Percentiles rank a stretch among this genome's conserved stretches.
Conservation (phyloP, 2,329 filamentous ascomycete genomes). For the Talaromyces sp. region DNA sequence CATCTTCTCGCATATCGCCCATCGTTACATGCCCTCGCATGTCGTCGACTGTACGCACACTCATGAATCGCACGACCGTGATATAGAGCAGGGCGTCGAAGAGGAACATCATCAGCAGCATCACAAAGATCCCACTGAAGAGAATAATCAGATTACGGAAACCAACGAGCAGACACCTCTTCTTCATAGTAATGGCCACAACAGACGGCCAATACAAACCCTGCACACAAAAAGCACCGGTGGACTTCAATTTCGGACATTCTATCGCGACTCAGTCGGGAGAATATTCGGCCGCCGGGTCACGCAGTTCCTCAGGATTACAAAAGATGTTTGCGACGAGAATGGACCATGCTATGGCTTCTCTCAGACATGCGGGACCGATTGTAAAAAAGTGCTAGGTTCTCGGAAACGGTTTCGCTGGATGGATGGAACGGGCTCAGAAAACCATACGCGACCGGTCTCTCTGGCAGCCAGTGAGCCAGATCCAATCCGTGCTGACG, state of each 20-base stretch:
- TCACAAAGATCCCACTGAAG: constrained; percentile 20
- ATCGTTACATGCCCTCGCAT: constrained; percentile 51
- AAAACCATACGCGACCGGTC: neutral
- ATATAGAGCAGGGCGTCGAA: constrained; percentile 34
- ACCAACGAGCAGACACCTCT: constrained; percentile 36
- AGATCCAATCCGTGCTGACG: constrained; percentile 2
- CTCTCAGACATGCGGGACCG: constrained; percentile 60
- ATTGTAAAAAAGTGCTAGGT: constrained; percentile 55
- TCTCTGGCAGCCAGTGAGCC: constrained; percentile 13
- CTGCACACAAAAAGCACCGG: constrained; percentile 19
- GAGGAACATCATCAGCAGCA: constrained; percentile 25
- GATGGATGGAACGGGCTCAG: neutral
- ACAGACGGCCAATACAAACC: constrained; percentile 19
- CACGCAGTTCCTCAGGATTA: constrained; percentile 50
- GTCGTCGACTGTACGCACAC: constrained; percentile 51
- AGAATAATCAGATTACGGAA: constrained; percentile 6
- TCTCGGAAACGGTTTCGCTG: constrained; percentile 21
- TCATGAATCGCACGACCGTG: constrained; percentile 39
- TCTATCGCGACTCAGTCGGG: constrained; percentile 35
- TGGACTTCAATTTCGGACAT: constrained; percentile 22
- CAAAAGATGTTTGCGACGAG: constrained; percentile 55
- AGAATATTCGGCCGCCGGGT: constrained; percentile 42
- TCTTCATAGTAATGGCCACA: constrained; percentile 29
- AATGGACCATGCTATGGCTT: constrained; percentile 62
- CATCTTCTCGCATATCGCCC: constrained; percentile 45